Evolutionary conservation across 495 filamentous ascomycete species (phyloP).

Genomic region (Lasiosphaeria miniovina): DNA sequence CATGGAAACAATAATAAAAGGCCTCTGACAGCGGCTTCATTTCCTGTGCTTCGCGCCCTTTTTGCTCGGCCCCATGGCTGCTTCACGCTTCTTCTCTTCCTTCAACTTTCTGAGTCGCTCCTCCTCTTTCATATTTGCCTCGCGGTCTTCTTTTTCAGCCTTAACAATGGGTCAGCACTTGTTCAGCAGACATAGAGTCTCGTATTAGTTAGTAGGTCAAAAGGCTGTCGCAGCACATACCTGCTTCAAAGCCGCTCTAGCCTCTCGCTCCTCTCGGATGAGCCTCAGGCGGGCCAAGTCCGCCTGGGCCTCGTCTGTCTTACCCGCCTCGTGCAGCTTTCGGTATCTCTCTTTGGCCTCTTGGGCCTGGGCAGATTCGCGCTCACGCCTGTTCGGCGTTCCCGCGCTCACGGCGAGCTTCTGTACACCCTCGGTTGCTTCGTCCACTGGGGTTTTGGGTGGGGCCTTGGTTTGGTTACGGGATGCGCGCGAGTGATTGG

Average conservation of each 20-base stretch:
- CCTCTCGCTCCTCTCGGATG: conserved; percentile 82
- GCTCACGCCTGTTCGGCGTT: conserved; percentile 68
- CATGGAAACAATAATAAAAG: conserved; percentile 6
- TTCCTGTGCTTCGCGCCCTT: conserved; percentile 36
- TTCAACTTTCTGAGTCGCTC: conserved; percentile 48
- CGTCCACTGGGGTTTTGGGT: conserved; percentile 42
- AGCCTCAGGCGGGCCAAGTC: conserved; percentile 79
- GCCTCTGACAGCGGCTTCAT: conserved; percentile 19
- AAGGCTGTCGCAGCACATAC: conserved; percentile 28
- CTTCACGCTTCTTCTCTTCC: conserved; percentile 67
- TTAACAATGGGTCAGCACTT: conserved; percentile 18
- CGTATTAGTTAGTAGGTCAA: no score
- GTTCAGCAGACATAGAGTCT: no score
- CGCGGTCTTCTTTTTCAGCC: conserved; percentile 72
- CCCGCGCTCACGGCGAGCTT: conserved; percentile 34
- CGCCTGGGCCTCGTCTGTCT: conserved; percentile 94
- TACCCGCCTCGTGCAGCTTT: conserved; percentile 92
- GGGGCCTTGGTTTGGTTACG: conserved; percentile 50
- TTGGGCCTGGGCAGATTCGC: conserved; percentile 83
- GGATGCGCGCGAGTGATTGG: conserved; percentile 76
- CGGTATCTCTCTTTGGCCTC: conserved; percentile 86
- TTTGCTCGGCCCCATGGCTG: conserved; percentile 37
- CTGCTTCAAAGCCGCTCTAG: conserved; percentile 63
- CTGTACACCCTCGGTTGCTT: conserved; percentile 47
- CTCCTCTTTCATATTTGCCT: conserved; percentile 51